Evolutionary conservation across 805 yeast species (phyloP), one percentile per base, ranked within the genome.

Genomic region (Candida maesae): DNA sequence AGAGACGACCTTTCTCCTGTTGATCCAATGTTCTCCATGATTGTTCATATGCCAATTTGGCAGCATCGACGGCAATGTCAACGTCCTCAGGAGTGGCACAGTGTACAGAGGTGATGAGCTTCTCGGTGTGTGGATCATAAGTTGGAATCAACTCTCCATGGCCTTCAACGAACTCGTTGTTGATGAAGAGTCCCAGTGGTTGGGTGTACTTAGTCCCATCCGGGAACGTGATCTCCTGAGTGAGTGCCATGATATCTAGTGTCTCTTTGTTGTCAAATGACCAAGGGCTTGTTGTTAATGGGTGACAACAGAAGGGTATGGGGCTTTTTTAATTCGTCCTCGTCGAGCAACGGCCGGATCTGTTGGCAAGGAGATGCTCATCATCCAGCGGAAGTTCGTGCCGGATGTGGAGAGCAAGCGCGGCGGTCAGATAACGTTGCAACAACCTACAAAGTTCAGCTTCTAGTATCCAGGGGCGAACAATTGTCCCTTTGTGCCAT

Each of bases 111-210:
- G 79, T 64, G 42, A 83, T 72, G 27, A 66, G 67, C 54, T 79
- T 78, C 49, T 77, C 85, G 14, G 86, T 80, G 7, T 81, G 65
- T 36, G 85, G 85, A 39, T 71, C 65, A 30, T 72, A 71, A 4
- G 71, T 71, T 5, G 66, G 58, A 44, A 84, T 67, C 11, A 76
- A 74, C 68, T 39, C 73, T 74, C 39, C 74, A 74, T 4, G 29
- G 18, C 90, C 91, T 8, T 85, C 72, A 36, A 83, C 79, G 58
- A 83, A 89, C 62, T 86, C 88, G 63, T 86, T 86, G 70, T 87
- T 83, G 64, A 91, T 89, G 73, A 86, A 91, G 52, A 90, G 67
- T 38, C 96, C 96, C 10, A 83, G 79, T 53, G 96, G 96, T 67
- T 85, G 95, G 36, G 74, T 70, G 58, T 82, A 84, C 18, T 70